Conservation (phyloP, 2,329 filamentous ascomycete species). For the Tolypocladium inflatum region DNA sequence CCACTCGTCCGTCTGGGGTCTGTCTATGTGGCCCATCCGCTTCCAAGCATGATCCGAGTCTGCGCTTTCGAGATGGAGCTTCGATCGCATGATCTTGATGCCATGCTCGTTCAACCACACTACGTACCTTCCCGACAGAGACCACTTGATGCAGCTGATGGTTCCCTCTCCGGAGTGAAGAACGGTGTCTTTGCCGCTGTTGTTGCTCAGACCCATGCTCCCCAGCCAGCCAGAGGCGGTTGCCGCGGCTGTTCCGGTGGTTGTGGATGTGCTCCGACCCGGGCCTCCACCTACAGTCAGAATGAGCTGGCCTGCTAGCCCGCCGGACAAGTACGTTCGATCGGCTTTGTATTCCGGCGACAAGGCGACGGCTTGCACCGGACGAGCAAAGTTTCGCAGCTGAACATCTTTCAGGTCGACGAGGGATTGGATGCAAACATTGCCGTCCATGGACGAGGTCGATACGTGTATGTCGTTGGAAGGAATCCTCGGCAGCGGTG, state of each 20-base stretch:
- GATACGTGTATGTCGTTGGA: constrained; percentile 91
- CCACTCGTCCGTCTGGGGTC: constrained; percentile 79
- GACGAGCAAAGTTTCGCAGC: constrained; percentile 85
- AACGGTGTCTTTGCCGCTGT: constrained; percentile 74
- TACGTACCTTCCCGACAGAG: constrained; percentile 81
- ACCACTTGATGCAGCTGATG: constrained; percentile 92
- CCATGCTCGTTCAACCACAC: constrained; percentile 95
- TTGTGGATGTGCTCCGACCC: constrained; percentile 81
- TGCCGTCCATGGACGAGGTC: constrained; percentile 89
- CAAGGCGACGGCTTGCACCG: constrained; percentile 84
- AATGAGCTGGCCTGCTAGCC: constrained; percentile 77
- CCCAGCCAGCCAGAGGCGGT: constrained; percentile 86
- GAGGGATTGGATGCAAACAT: constrained; percentile 84
- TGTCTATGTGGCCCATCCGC: constrained; percentile 82
- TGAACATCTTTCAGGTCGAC: constrained; percentile 84
- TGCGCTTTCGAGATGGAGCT: constrained; percentile 65
- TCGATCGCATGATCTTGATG: constrained; percentile 94
- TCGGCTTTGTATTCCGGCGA: constrained; percentile 92
- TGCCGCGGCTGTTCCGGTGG: constrained; percentile 71
- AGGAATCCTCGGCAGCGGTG: constrained; percentile 59
- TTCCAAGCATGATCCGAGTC: constrained; percentile 87
- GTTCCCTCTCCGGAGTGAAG: constrained; percentile 87
- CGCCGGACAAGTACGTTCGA: constrained; percentile 81
- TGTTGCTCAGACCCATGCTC: constrained; percentile 69
- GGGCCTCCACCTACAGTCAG: constrained; percentile 72